Evolutionary conservation across 2,329 filamentous ascomycete species (phyloP).

Genomic region (Pseudogymnoascus verrucosus): DNA sequence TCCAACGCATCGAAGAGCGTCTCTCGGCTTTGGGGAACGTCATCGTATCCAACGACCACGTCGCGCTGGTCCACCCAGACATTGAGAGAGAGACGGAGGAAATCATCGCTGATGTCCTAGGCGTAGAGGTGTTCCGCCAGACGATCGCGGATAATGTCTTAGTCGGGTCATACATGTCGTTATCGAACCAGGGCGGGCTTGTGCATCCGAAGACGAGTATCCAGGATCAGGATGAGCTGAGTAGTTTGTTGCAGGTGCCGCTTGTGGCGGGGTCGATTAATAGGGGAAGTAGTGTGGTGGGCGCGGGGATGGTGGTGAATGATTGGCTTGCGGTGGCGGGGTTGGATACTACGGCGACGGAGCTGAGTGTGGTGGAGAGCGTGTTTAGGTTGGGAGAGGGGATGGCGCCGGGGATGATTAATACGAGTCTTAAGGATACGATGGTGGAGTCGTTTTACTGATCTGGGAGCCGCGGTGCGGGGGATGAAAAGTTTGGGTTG

Average conservation of each 20-base stretch:
- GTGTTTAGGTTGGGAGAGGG: conserved; percentile 93
- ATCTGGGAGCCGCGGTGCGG: conserved; percentile 20
- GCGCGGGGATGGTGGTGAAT: conserved; percentile 92
- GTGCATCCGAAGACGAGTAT: conserved; percentile 96
- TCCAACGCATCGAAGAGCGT: conserved; percentile 92
- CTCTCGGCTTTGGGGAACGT: conserved; percentile 94
- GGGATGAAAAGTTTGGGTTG: background rate
- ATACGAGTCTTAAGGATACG: conserved; percentile 84
- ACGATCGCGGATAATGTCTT: conserved; percentile 96
- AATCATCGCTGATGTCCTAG: conserved; percentile 90
- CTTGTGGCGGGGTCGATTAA: conserved; percentile 93
- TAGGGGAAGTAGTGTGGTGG: conserved; percentile 87
- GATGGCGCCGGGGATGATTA: conserved; percentile 67
- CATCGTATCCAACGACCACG: conserved; percentile 93
- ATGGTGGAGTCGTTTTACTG: conserved; percentile 99
- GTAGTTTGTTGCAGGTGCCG: conserved; percentile 85
- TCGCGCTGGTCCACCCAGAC: conserved; percentile 92
- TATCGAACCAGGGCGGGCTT: conserved; percentile 92
- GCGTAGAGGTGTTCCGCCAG: conserved; percentile 85
- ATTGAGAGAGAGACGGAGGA: conserved; percentile 97
- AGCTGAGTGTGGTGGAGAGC: conserved; percentile 91
- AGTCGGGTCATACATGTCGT: conserved; percentile 90
- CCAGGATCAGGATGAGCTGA: conserved; percentile 96
- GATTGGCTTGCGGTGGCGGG: conserved; percentile 96
- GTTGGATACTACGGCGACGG: conserved; percentile 91